phyloP scores from a whole-genome alignment of 805 yeast genomes.

The Vanderwaltozyma polyspora region DNA sequence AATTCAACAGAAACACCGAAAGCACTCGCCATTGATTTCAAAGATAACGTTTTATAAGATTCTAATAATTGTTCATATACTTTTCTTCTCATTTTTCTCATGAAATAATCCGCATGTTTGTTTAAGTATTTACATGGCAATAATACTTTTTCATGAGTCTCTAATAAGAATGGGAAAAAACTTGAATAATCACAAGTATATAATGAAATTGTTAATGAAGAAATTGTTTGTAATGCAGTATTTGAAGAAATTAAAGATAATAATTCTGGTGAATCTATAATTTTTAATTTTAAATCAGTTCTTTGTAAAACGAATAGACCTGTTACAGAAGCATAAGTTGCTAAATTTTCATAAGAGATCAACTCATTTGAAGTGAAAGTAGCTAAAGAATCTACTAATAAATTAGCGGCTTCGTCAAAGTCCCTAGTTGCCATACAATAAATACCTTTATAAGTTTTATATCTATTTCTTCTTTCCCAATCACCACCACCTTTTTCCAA shows the following conservation, averaged over 20 bases:
- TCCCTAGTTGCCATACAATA: slow-evolving; percentile 76
- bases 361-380: slow-evolving; percentile 92
- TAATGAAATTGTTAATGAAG: slow-evolving; percentile 71
- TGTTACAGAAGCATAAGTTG: slow-evolving; percentile 76
- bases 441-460: slow-evolving; percentile 83
- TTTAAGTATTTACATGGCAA: slow-evolving; percentile 54
- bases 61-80: slow-evolving; percentile 91
- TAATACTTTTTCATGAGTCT: slow-evolving; percentile 64
- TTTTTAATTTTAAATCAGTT: slow-evolving; percentile 68
- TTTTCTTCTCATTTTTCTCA: slow-evolving; percentile 88
- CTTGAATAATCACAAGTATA: slow-evolving; percentile 80
- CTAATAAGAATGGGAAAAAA: slow-evolving; percentile 65
- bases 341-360: slow-evolving; percentile 80
- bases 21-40: slow-evolving; percentile 87
- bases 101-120: slow-evolving; percentile 71
- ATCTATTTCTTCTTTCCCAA: slow-evolving; percentile 96
- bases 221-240: slow-evolving; percentile 64
- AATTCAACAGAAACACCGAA: slow-evolving; percentile 85
- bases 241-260: slow-evolving; percentile 66
- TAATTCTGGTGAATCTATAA: slow-evolving; percentile 90
- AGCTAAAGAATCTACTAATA: slow-evolving; percentile 82
- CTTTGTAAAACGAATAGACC: slow-evolving; percentile 78
- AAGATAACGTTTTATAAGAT: slow-evolving; percentile 80
- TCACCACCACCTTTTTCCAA: slow-evolving; percentile 98
- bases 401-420: slow-evolving; percentile 72